Base-by-base conservation (phyloP, 352 stramenopile genomes). In the Phytophthora brassicae region DNA sequence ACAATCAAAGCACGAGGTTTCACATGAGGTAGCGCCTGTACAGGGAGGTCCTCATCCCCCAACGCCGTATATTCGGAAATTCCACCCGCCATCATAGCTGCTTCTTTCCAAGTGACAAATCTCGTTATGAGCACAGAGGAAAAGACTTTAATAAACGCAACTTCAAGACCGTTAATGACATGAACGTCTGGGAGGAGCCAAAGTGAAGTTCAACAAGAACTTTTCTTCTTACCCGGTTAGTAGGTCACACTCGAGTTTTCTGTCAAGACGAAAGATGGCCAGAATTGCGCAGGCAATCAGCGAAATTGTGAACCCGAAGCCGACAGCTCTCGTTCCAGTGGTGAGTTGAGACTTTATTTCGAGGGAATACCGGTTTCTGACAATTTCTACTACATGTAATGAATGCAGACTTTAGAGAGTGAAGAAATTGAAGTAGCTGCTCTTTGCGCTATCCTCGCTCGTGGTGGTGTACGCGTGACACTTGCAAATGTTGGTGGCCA, bases 381-480 rank as follows among this genome's bases (percentile, higher is more conserved):
- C 6, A 17, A 44, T n/a, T n/a, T n/a, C n/a, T n/a, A 23, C 36
- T 11, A 9, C n/a, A 31, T 28, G n/a, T n/a, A n/a, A 26, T 33
- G 16, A 47, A 35, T 41, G 26, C 43, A 89, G 79, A 70, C 78
- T 1, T 58, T 77, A 17, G 80, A 71, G 8, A 79, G 70, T 49
- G 83, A 89, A 60, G 83, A 92, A 39, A 89, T 92, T 8, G 80
- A 92, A 24, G 68, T 87, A 41, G 80, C 66, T 13, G 74, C 60
- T 42, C 59, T 92, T 4, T 73, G 64, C 17, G 70, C 72, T 23
- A 65, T 92, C 39, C 53, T 92, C 39, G 66, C 79, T 36, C 79
- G 76, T 11, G 83, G 74, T 17, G 80, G 83, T 19, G 77, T 89
- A 24, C 80, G 77, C 31, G 80, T 92, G 53, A 90, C 79, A 38